A percentile compares a stretch with the other conserved stretches of the same genome.
Conservation (phyloP, 2,329 filamentous ascomycete species). For the Neonectria faginata region DNA sequence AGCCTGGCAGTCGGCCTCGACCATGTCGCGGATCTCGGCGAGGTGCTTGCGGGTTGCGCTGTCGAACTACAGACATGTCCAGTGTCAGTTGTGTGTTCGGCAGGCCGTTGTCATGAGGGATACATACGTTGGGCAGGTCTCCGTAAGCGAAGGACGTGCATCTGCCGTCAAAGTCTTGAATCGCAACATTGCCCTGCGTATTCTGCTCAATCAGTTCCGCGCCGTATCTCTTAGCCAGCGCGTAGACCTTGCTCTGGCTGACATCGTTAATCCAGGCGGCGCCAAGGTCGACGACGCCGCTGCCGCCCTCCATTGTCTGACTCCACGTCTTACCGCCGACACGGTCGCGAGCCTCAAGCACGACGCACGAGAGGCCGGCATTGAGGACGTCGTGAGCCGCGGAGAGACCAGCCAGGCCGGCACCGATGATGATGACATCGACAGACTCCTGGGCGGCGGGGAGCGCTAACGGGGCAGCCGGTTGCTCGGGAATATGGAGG, state of each 20-base stretch:
- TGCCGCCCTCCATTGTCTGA: constrained; percentile 42
- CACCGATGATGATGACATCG: constrained; percentile 56
- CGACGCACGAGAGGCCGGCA: constrained; percentile 52
- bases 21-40: constrained; percentile 42
- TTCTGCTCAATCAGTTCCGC: constrained; percentile 60
- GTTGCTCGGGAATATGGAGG: constrained; percentile 37
- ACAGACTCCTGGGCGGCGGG: constrained; percentile 20
- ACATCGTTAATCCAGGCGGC: constrained; percentile 70
- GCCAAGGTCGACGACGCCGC: constrained; percentile 61
- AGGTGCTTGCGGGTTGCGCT: constrained; percentile 27
- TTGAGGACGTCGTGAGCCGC: constrained; percentile 50
- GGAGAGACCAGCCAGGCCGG: constrained; percentile 53
- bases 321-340: constrained; percentile 65
- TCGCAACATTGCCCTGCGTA: constrained; percentile 55
- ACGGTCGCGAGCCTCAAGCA: constrained; percentile 61
- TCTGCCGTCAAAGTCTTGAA: constrained; percentile 55
- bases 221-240: constrained; percentile 53
- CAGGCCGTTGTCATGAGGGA: not conserved
- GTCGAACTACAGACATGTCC: constrained; percentile 20
- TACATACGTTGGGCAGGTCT: constrained; percentile 32
- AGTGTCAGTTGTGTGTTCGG: not conserved
- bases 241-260: constrained; percentile 60
- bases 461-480: constrained; percentile 11
- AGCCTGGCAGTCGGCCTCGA: constrained; percentile 46
- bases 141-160: constrained; percentile 28